phyloP scores from a whole-genome alignment of 2,329 filamentous ascomycete genomes.

The Xylariomycetidae sp. region DNA sequence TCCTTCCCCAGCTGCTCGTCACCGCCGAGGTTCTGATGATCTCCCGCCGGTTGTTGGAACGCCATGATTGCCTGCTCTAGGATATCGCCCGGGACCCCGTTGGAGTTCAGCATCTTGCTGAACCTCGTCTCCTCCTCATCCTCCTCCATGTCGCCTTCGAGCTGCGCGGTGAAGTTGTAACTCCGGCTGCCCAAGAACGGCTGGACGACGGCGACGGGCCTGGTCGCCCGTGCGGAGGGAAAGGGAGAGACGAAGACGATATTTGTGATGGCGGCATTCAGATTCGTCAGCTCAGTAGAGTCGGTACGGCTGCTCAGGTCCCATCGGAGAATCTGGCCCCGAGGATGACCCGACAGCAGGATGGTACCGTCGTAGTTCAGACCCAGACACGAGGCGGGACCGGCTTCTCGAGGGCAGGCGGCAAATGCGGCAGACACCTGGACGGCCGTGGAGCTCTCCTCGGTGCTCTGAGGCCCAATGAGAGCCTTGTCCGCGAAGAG shows the following conservation, averaged over 20 bases:
- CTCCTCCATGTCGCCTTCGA: constrained; percentile 40
- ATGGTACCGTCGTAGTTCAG: constrained; percentile 79
- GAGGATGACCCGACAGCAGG: constrained; percentile 75
- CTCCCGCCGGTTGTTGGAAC: constrained; percentile 33
- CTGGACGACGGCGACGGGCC: constrained; percentile 66
- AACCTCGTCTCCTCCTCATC: constrained; percentile 39
- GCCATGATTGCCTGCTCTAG: constrained; percentile 47
- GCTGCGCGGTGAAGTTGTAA: constrained; percentile 63
- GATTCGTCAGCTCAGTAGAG: constrained; percentile 60
- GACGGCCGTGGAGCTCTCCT: constrained; percentile 53
- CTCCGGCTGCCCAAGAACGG: constrained; percentile 65
- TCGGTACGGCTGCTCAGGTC: constrained; percentile 68
- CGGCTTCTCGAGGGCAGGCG: constrained; percentile 58
- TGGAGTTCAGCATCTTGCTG: constrained; percentile 37
- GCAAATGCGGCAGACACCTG: constrained; percentile 52
- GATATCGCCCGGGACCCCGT: constrained; percentile 42
- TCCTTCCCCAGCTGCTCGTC: constrained; percentile 34
- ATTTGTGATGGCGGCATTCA: constrained; percentile 81
- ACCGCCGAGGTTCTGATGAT: constrained; percentile 20
- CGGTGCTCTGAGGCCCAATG: constrained; percentile 47
- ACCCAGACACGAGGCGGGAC: constrained; percentile 62
- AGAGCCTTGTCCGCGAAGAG: constrained; percentile 56
- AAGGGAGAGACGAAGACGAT: constrained; percentile 66
- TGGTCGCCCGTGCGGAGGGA: constrained; percentile 41
- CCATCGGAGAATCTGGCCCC: constrained; percentile 77